These are phyloP conservation scores for Jaminaea rosea DNA, from an alignment of 1,284 basidiomycete genomes.

Conservation along the genomic window DNA sequence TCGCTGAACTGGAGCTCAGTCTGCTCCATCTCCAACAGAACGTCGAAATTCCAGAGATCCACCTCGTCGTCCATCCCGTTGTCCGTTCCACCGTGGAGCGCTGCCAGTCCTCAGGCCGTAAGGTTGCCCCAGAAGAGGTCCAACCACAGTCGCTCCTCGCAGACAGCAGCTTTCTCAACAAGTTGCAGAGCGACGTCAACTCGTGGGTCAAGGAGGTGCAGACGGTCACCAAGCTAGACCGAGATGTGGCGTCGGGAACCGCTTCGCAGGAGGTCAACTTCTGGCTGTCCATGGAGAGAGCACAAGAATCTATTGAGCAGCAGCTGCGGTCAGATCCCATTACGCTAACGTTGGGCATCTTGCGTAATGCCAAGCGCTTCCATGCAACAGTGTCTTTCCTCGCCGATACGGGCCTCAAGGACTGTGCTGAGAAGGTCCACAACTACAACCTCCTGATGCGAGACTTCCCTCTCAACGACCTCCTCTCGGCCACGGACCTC, in stretches of 20 bases:
- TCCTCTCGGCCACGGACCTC: constrained; percentile 88
- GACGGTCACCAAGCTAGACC: constrained; percentile 77
- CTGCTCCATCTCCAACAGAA: constrained; percentile 94
- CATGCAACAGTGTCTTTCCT: constrained; percentile 96
- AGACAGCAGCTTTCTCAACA: constrained; percentile 86
- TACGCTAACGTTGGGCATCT: constrained; percentile 79
- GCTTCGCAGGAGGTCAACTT: constrained; percentile 99
- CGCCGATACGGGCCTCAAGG: constrained; percentile 90
- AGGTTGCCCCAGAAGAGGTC: constrained; percentile 68
- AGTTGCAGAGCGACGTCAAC: constrained; percentile 87
- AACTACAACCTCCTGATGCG: constrained; percentile 93
- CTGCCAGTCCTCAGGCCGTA: constrained; percentile 53
- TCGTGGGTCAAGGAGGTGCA: constrained; percentile 98
- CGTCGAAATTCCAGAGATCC: constrained; percentile 94
- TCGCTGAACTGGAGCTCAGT: constrained; percentile 93
- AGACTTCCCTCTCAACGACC: constrained; percentile 93
- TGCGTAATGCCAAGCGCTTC: constrained; percentile 92
- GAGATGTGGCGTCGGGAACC: constrained; percentile 89
- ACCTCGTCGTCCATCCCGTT: constrained; percentile 79
- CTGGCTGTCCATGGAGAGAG: constrained; percentile 88
- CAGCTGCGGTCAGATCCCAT: constrained; percentile 88
- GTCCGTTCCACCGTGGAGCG: constrained; percentile 69
- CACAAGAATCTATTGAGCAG: constrained; percentile 81
- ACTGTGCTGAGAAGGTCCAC: constrained; percentile 40
- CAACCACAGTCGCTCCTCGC: constrained; percentile 61